These are phyloP conservation scores for Plasmodium berghei DNA, from an alignment of 169 alveolate species.

Conservation along the genomic window DNA sequence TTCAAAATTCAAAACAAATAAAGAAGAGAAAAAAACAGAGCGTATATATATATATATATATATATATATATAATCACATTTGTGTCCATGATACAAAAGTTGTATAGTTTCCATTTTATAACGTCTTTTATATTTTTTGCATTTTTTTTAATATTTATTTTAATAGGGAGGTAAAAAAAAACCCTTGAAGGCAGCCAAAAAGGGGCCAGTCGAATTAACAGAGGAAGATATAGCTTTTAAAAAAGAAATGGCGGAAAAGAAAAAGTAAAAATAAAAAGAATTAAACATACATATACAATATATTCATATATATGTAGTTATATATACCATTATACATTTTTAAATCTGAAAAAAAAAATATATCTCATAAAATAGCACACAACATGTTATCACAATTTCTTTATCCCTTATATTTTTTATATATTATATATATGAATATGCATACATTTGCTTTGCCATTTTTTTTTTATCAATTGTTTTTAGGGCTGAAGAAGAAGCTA, in stretches of 20 bases:
- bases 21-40: background rate
- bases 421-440: background rate
- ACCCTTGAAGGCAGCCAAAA: slow-evolving; percentile 64
- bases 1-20: background rate
- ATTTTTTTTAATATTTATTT: slow-evolving; percentile 8
- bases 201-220: slow-evolving; percentile 61
- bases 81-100: too few relatives aligned
- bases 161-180: slow-evolving; percentile 69
- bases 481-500: slow-evolving; percentile 76
- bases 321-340: too few relatives aligned
- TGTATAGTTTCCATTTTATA: too few relatives aligned
- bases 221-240: slow-evolving; percentile 72
- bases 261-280: slow-evolving; percentile 23
- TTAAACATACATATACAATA: background rate
- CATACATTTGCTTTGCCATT: background rate
- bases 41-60: too few relatives aligned
- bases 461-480: background rate
- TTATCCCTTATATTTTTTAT: background rate
- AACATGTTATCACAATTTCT: background rate
- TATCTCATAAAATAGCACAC: background rate
- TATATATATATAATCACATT: too few relatives aligned
- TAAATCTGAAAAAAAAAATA: background rate
- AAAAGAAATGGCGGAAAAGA: slow-evolving; percentile 71
- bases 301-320: too few relatives aligned
- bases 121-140: background rate